Evolutionary conservation across 352 stramenopile genomes (phyloP).

Genomic region (Pseudoperonospora humuli): DNA sequence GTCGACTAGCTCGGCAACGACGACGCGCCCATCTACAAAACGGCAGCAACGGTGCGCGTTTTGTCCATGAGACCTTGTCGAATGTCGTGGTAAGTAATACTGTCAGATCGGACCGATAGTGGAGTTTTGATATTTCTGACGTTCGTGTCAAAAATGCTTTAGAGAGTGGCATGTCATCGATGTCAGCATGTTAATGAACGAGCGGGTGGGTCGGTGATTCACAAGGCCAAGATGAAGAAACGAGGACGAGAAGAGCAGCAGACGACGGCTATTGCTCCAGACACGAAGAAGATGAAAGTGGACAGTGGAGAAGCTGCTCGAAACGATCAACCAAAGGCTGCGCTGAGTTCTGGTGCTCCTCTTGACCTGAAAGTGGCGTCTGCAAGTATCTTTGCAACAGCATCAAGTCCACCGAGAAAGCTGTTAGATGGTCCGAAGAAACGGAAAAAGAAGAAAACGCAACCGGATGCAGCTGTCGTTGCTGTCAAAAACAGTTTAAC

Average conservation of each 20-base stretch:
- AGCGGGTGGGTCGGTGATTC: conserved; percentile 35
- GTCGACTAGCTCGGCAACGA: conserved; percentile 39
- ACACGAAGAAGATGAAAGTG: conserved; percentile 28
- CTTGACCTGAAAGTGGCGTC: conserved; percentile 8
- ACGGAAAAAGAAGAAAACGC: conserved; percentile 59
- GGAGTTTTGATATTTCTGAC: conserved; percentile 1
- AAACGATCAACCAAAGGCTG: neutral
- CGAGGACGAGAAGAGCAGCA: conserved; percentile 8
- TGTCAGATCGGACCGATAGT: neutral
- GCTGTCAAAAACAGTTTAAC: conserved; percentile 63
- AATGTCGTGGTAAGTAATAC: conserved; percentile 30
- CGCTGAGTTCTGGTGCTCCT: neutral
- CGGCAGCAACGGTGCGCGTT: conserved; percentile 5
- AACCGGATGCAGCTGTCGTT: conserved; percentile 23
- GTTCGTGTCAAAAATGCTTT: conserved; percentile 1
- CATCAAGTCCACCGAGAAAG: conserved; percentile 53
- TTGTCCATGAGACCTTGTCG: conserved; percentile 21
- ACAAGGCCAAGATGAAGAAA: conserved; percentile 53
- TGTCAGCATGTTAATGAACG: conserved; percentile 44
- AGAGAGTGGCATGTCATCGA: conserved; percentile 46
- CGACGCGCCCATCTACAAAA: conserved; percentile 19
- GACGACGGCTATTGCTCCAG: neutral
- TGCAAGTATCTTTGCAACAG: conserved; percentile 37
- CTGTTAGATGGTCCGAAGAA: conserved; percentile 59
- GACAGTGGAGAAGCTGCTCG: neutral